phyloP scores from a whole-genome alignment of 352 stramenopile species.

The Phytophthora sojae region DNA sequence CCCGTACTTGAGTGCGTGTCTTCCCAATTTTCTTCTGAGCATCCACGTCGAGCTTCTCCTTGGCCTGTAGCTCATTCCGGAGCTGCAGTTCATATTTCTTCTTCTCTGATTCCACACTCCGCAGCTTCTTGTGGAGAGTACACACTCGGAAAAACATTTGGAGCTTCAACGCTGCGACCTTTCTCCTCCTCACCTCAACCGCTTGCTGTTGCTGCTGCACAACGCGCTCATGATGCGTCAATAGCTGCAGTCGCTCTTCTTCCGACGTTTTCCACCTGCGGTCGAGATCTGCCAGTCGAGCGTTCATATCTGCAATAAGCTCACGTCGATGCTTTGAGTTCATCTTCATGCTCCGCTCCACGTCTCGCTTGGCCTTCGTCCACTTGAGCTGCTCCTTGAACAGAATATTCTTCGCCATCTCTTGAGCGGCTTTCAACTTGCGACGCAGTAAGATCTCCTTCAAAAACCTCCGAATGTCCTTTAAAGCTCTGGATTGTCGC shows the following conservation, averaged over 20 bases:
- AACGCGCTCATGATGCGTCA: constrained; percentile 39
- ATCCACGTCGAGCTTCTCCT: constrained; percentile 27
- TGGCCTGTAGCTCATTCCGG: constrained; percentile 23
- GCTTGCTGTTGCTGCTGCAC: constrained; percentile 41
- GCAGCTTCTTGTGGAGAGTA: constrained; percentile 41
- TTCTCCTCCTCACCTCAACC: constrained; percentile 30
- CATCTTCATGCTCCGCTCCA: constrained; percentile 45
- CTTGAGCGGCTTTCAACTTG: constrained; percentile 41
- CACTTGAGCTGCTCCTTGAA: constrained; percentile 57
- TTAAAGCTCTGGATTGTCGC: constrained; percentile 32
- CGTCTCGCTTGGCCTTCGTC: constrained; percentile 55
- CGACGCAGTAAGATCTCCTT: constrained; percentile 51
- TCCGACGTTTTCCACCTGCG: constrained; percentile 48
- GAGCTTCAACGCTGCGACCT: constrained; percentile 47
- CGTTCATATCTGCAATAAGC: constrained; percentile 43
- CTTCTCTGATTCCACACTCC: constrained; percentile 25
- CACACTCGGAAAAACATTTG: constrained; percentile 45
- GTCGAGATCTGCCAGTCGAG: constrained; percentile 48
- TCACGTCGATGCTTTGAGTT: constrained; percentile 47
- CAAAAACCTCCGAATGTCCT: constrained; percentile 53
- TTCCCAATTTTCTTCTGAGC: constrained; percentile 27
- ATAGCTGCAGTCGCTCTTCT: constrained; percentile 31
- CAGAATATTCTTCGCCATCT: constrained; percentile 43
- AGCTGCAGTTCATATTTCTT: constrained; percentile 22
- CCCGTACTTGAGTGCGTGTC: constrained; percentile 41